Evolutionary conservation across 106 monocot genomes (phyloP).

Genomic region (Phalaenopsis aphrodite): DNA sequence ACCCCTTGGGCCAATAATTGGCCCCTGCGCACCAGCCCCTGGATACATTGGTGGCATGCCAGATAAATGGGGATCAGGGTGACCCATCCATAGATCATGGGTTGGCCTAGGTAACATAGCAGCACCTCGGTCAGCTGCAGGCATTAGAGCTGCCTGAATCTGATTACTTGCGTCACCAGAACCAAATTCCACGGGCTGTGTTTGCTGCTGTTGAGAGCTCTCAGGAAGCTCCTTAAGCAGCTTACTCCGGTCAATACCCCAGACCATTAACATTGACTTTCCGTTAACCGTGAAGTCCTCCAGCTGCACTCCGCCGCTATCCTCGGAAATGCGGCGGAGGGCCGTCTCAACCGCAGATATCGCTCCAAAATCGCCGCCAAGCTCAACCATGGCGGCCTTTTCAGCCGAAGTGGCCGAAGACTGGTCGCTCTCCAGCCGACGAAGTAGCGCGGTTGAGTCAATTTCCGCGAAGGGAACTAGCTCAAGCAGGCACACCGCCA

Average conservation of each 20-base stretch:
- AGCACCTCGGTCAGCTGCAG: slow-evolving; percentile 14
- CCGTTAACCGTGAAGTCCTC: slow-evolving; percentile 78
- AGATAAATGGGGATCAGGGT: slow-evolving; percentile 32
- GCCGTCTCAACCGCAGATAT: slow-evolving; percentile 59
- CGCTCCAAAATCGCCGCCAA: slow-evolving; percentile 61
- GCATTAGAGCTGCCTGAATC: slow-evolving; percentile 12
- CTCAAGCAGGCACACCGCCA: slow-evolving; percentile 89
- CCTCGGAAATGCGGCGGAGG: slow-evolving; percentile 66
- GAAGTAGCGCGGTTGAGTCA: slow-evolving; percentile 56
- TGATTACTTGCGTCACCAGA: slow-evolving; percentile 16
- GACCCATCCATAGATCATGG: slow-evolving; percentile 56
- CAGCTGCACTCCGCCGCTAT: slow-evolving; percentile 62
- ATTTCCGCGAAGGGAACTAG: slow-evolving; percentile 72
- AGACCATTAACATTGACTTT: slow-evolving; percentile 59
- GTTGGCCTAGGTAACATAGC: slow-evolving; percentile 26
- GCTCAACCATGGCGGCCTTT: slow-evolving; percentile 55
- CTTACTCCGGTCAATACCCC: slow-evolving; percentile 74
- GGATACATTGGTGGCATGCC: slow-evolving; percentile 52
- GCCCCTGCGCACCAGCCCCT: slow-evolving; percentile 16
- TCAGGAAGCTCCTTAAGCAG: slow-evolving; percentile 89
- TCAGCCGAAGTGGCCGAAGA: slow-evolving; percentile 52
- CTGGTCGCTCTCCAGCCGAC: slow-evolving; percentile 59
- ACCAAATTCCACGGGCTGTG: slow-evolving; percentile 7
- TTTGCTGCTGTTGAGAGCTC: slow-evolving; percentile 34
- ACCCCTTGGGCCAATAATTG: slow-evolving; percentile 28